Base-by-base conservation (phyloP, 495 filamentous ascomycete genomes). In the Xylaria intraflava region DNA sequence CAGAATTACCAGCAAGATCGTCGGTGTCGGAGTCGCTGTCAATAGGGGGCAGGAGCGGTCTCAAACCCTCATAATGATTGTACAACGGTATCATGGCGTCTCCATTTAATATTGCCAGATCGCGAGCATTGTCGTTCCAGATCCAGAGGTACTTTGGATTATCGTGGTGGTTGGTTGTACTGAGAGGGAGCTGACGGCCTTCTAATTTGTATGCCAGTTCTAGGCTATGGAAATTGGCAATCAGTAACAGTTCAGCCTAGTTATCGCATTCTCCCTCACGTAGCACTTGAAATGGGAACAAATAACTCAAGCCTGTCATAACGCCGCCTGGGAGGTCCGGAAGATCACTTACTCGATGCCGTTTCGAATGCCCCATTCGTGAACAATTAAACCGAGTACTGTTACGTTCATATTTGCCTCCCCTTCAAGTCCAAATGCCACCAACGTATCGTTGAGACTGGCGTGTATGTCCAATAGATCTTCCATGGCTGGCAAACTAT, bases 61-160 rank as follows among this genome's bases (percentile, higher is more conserved):
- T 16, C 3, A 55, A 0, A 16, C 52, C 52, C 17, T 48, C 52
- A 29, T 48, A 55, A 38, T 55, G 43, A n/a, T 48, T 55, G 8
- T 40, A 30, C 8, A 2, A 1, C 2, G 35, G 35, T 2, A 35
- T 3, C 2, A 38, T 17, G 2, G 35, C 5, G 5, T 17, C 14
- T 14, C 9, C 10, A 38, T 16, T 4, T n/a, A 38, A 19, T 5
- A 17, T 4, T 4, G 35, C 35, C 35, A 19, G n/a, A 11, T 17
- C 48, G 6, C 1, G 23, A 7, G 20, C 35, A 39, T 48, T 35
- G 20, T 55, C 26, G 8, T 55, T 55, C 17, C 33, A 35, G 8
- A 55, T 55, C 27, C 45, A 55, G 22, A 55, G 41, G 12, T 6
- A 33, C 2, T 6, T 27, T 5, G 35, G 44, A 22, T 54, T 48